These are phyloP conservation scores for Candida xyloterini DNA, from an alignment of 805 yeast species.

Conservation along the genomic window DNA sequence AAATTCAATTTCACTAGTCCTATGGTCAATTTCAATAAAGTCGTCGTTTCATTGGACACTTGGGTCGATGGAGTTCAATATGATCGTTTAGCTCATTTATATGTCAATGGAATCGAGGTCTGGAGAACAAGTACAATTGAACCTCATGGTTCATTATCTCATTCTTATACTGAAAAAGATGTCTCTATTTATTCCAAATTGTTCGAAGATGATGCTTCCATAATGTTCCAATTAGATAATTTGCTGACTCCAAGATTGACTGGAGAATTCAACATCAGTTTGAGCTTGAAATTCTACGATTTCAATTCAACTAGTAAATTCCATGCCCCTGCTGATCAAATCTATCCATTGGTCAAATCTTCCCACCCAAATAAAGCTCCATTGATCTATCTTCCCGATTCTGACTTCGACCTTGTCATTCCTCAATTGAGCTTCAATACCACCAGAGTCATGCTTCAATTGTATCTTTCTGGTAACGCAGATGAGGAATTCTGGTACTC, in stretches of 20 bases:
- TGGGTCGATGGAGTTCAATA: constrained; percentile 58
- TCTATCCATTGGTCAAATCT: constrained; percentile 37
- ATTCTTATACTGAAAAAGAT: constrained; percentile 58
- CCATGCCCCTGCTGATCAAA: constrained; percentile 37
- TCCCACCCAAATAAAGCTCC: constrained; percentile 37
- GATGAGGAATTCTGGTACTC: constrained; percentile 85
- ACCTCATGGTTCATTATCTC: constrained; percentile 53
- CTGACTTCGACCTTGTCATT: constrained; percentile 36
- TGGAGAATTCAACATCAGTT: constrained; percentile 56
- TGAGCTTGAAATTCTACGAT: constrained; percentile 51
- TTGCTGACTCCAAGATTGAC: constrained; percentile 49
- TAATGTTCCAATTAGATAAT: constrained; percentile 66
- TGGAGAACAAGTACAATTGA: constrained; percentile 89
- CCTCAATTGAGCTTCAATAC: constrained; percentile 53
- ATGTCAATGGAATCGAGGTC: constrained; percentile 57
- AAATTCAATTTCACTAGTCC: constrained; percentile 43
- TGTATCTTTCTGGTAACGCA: constrained; percentile 72
- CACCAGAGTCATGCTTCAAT: constrained; percentile 53
- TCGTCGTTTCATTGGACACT: constrained; percentile 51
- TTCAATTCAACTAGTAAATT: constrained; percentile 17
- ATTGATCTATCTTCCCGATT: constrained; percentile 43
- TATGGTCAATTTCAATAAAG: constrained; percentile 45
- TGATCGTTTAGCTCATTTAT: constrained; percentile 64
- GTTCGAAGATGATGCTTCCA: constrained; percentile 41
- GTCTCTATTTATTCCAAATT: constrained; percentile 52